Evolutionary conservation across 352 stramenopile species (phyloP), one percentile per base, ranked within the genome.

Genomic region (Phytophthora melonis): DNA sequence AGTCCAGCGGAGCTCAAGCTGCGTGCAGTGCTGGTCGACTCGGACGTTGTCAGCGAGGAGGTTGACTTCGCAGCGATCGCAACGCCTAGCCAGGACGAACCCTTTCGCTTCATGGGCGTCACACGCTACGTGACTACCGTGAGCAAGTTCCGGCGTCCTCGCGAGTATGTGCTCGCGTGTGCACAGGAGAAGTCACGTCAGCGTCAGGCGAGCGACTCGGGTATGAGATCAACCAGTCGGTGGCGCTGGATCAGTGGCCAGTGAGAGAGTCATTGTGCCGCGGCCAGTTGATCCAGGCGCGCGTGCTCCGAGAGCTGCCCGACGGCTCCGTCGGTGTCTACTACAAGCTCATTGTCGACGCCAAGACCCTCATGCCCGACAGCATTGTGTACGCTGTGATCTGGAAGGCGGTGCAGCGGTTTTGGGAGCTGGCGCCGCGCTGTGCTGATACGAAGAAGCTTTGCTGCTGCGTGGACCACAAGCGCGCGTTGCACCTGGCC

Each of bases 341-440:
- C 43, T 52, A 52, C 43, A 52, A 52, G 43, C n/a, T 52, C 43
- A 52, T 52, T 10, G 43, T 21, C 43, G 43, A 52, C 43, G 43
- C 43, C 43, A 52, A 52, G n/a, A 52, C 43, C 43, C n/a, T 52
- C n/a, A 23, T 52, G 43, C 43, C 43, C 18, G 43, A 52, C 18
- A 52, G 43, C n/a, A 18, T 52, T 18, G 43, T 52, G 16, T 23
- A 52, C 43, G 8, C 16, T 13, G 43, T 18, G 43, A 52, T 52
- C 16, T 52, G 43, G 43, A 52, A 52, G 43, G 18, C 43, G n/a
- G 43, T 52, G 43, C 43, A 52, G 43, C 16, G 43, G 16, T 52
- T 52, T 18, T 52, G 43, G 43, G 43, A 23, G 43, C 43, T 52
- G 43, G 43, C 43, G 10, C 43, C 43, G 18, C 43, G 43, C 18